These are phyloP conservation scores for Aspergillus nomiae DNA, from an alignment of 2,329 filamentous ascomycete species.

Conservation along the genomic window DNA sequence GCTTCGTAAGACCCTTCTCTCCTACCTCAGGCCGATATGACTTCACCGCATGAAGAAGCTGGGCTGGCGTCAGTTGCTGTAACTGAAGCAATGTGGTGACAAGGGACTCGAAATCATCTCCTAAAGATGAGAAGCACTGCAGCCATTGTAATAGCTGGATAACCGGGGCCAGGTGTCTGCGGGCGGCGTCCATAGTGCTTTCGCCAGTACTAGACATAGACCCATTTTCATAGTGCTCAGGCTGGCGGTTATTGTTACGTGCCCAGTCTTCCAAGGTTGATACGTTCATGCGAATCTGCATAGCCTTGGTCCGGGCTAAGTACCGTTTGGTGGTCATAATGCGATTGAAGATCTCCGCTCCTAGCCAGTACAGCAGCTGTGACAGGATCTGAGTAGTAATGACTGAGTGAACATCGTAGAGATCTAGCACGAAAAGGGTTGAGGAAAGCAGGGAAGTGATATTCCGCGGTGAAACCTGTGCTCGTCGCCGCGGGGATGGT, in stretches of 20 bases:
- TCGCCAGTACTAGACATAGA: conserved; percentile 84
- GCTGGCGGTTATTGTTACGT: conserved; percentile 84
- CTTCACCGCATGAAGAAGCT: conserved; percentile 87
- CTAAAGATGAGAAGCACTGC: conserved; percentile 93
- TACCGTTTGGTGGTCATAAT: conserved; percentile 97
- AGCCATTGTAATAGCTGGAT: conserved; percentile 97
- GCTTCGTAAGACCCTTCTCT: conserved; percentile 87
- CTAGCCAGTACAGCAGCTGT: conserved; percentile 94
- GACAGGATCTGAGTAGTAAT: conserved; percentile 90
- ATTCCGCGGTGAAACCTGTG: conserved; percentile 89
- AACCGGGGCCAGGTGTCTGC: conserved; percentile 82
- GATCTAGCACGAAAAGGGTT: conserved; percentile 91
- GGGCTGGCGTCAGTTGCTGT: conserved; percentile 78
- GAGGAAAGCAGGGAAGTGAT: conserved; percentile 94
- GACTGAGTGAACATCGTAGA: conserved; percentile 99
- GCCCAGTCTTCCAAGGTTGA: conserved; percentile 97
- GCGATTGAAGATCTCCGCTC: conserved; percentile 94
- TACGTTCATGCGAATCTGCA: conserved; percentile 99
- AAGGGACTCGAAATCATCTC: conserved; percentile 84
- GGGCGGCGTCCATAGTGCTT: conserved; percentile 78
- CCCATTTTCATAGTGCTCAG: conserved; percentile 93
- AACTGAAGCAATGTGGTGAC: conserved; percentile 88
- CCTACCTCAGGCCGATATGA: conserved; percentile 95
- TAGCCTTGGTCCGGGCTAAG: conserved; percentile 92
- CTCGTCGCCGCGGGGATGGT: conserved; percentile 88